A percentile compares a stretch with the other conserved stretches of the same genome.
Evolutionary conservation across 164 flowering plant species (phyloP).

Genomic region (Nymphaea colorata): DNA sequence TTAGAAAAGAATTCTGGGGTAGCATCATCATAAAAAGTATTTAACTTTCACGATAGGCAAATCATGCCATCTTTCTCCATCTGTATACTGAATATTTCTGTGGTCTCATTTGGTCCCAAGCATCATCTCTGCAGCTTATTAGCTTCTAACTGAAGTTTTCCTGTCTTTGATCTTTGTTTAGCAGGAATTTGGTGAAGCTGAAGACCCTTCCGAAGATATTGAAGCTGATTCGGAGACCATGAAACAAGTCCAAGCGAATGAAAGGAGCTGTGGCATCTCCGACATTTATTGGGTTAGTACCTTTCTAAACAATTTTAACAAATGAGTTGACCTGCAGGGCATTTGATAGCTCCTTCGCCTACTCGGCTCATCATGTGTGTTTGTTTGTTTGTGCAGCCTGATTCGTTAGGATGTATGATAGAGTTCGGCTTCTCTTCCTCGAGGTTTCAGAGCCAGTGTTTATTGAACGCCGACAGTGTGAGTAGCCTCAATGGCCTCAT

Average conservation of each 20-base stretch:
- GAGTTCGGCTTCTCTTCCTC: conserved; percentile 69
- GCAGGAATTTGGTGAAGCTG: conserved; percentile 37
- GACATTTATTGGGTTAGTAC: conserved; percentile 82
- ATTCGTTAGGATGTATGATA: conserved; percentile 71
- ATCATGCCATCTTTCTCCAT: too few relatives aligned
- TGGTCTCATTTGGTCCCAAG: not conserved
- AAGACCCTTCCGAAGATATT: conserved; percentile 7
- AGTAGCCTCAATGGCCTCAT: conserved; percentile 22
- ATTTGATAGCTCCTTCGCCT: not conserved
- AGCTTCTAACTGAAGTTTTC: not conserved
- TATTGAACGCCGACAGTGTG: not conserved
- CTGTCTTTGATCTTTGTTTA: conserved; percentile 5
- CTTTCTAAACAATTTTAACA: not conserved
- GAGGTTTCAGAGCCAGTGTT: conserved; percentile 40
- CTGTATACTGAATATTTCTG: too few relatives aligned
- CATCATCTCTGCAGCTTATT: not conserved
- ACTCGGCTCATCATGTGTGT: not conserved
- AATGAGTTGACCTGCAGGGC: not conserved
- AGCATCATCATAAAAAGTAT: too few relatives aligned
- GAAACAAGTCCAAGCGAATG: conserved; percentile 16
- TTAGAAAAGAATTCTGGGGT: too few relatives aligned
- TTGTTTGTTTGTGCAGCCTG: conserved; percentile 47
- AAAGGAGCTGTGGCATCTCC: conserved; percentile 36
- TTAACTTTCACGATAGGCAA: too few relatives aligned
- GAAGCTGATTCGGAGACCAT: conserved; percentile 20